These are phyloP conservation scores for Umbelopsis ramanniana DNA, from an alignment of 192 early-diverging fungal genomes.

Conservation along the genomic window DNA sequence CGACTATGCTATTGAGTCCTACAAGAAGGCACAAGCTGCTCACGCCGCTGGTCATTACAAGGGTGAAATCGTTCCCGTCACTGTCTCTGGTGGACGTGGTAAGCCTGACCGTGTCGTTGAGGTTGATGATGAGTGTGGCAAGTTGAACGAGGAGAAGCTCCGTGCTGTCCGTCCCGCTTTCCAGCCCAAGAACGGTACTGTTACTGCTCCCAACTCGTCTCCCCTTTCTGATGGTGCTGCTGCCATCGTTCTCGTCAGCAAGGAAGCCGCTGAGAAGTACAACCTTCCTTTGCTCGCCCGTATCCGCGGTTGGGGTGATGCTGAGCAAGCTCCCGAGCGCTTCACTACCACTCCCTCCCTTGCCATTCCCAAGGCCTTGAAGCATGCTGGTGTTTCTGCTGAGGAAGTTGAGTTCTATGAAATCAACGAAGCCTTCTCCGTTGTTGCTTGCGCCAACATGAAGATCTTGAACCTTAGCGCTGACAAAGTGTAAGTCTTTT, in stretches of 20 bases:
- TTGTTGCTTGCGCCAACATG: conserved; percentile 83
- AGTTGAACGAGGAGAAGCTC: conserved; percentile 86
- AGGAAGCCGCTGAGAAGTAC: conserved; percentile 58
- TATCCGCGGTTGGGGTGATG: conserved; percentile 74
- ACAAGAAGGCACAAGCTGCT: conserved; percentile 77
- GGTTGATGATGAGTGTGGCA: conserved; percentile 68
- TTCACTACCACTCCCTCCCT: conserved; percentile 79
- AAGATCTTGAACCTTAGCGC: conserved; percentile 73
- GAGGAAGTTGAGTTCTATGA: conserved; percentile 79
- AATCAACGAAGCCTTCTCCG: conserved; percentile 86
- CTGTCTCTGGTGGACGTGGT: conserved; percentile 69
- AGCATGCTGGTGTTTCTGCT: conserved; percentile 59
- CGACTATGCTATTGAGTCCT: conserved; percentile 73
- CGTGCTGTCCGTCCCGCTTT: conserved; percentile 89
- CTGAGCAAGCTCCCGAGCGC: conserved; percentile 70
- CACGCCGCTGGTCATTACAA: conserved; percentile 60
- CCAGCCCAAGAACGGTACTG: conserved; percentile 80
- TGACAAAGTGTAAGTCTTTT: conserved; percentile 73
- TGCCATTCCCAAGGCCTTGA: conserved; percentile 79
- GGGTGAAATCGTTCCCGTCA: conserved; percentile 74
- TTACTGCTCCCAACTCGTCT: conserved; percentile 89
- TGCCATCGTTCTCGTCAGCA: conserved; percentile 75
- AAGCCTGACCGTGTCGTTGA: conserved; percentile 63
- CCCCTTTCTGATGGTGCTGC: conserved; percentile 82
- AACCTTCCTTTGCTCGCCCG: conserved; percentile 57